Conservation (phyloP, 2,329 filamentous ascomycete species). For the Ophiosphaerella herpotricha region DNA sequence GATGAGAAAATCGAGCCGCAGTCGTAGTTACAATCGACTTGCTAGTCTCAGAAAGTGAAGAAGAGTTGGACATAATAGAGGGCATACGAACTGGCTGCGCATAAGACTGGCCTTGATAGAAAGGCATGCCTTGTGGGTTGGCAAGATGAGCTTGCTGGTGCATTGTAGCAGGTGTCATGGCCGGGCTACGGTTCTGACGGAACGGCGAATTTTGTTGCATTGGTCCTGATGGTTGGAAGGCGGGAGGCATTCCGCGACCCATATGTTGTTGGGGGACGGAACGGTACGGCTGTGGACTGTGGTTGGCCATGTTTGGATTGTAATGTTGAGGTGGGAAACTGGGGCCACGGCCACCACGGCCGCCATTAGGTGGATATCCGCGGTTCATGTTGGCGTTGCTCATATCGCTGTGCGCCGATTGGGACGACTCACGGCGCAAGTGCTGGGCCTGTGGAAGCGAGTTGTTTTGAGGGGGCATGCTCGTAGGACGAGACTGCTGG, state of each 20-base stretch:
- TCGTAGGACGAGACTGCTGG: slow-evolving; percentile 69
- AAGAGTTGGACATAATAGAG: slow-evolving; percentile 46
- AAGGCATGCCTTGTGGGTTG: slow-evolving; percentile 65
- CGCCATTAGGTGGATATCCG: slow-evolving; percentile 48
- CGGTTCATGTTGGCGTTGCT: slow-evolving; percentile 60
- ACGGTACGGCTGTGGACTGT: slow-evolving; percentile 61
- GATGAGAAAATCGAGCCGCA: slow-evolving; percentile 18
- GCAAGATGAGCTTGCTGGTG: slow-evolving; percentile 62
- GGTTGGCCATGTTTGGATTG: slow-evolving; percentile 48
- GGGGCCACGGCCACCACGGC: slow-evolving; percentile 57
- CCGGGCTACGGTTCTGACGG: slow-evolving; percentile 64
- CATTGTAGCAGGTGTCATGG: slow-evolving; percentile 64
- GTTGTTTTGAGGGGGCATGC: slow-evolving; percentile 56
- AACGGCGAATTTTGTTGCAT: slow-evolving; percentile 63
- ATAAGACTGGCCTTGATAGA: slow-evolving; percentile 62
- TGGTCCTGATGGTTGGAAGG: slow-evolving; percentile 54
- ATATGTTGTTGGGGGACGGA: slow-evolving; percentile 56
- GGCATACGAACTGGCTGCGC: slow-evolving; percentile 65
- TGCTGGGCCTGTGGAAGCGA: slow-evolving; percentile 70
- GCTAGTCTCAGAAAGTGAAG: slow-evolving; percentile 22
- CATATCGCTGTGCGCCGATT: slow-evolving; percentile 78
- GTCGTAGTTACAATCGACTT: slow-evolving; percentile 19
- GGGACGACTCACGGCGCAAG: slow-evolving; percentile 82
- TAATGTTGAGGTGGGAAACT: slow-evolving; percentile 54
- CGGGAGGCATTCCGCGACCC: slow-evolving; percentile 56